These are phyloP conservation scores for Chaetoceros muelleri DNA, from an alignment of 108 stramenopile genomes.

Conservation along the genomic window DNA sequence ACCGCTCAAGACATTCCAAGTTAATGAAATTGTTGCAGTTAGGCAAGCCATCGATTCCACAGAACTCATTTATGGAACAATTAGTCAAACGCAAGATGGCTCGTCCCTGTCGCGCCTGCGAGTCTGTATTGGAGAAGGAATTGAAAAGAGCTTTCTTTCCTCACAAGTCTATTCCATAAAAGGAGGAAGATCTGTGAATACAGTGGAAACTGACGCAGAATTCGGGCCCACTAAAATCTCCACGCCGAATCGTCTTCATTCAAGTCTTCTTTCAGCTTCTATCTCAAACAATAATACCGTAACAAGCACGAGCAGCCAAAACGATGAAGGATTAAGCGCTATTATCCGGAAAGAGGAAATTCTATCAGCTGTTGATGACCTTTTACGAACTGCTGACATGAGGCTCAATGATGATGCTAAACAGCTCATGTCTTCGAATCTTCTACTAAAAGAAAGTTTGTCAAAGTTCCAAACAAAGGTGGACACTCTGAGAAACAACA, in stretches of 20 bases:
- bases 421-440: background rate
- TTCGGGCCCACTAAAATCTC: background rate
- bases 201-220: background rate
- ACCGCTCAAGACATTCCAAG: background rate
- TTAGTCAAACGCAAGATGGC: background rate
- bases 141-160: background rate
- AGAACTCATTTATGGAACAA: background rate
- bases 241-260: background rate
- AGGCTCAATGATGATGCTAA: constrained; percentile 1
- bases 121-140: background rate
- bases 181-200: background rate
- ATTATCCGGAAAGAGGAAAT: background rate
- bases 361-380: background rate
- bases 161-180: constrained; percentile 1
- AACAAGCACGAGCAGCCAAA: background rate
- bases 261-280: no score
- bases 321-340: background rate
- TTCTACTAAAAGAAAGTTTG: background rate
- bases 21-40: constrained; percentile 1
- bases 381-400: background rate
- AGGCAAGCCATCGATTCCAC: background rate
- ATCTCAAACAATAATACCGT: background rate
- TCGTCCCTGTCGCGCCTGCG: constrained; percentile 1
- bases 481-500: background rate
- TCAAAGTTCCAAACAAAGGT: background rate